Base-by-base conservation (phyloP, 2,329 filamentous ascomycete genomes). In the Alternaria ventricosa region DNA sequence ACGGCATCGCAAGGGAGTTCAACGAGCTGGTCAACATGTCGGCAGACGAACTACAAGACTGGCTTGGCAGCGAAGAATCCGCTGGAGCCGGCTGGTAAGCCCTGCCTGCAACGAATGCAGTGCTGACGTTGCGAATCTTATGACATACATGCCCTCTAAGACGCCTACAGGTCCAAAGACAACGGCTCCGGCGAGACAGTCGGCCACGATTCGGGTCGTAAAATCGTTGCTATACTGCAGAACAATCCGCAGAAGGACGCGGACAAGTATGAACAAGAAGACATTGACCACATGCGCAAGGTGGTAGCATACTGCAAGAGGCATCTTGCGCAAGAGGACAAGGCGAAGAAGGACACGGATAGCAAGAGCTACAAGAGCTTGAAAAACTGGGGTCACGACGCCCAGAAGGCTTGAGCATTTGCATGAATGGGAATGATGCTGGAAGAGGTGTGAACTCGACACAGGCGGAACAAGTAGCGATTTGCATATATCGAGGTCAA, bases 21-120 rank as follows among this genome's bases (percentile, higher is more conserved):
- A 90, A 90, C 65, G 83, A 87, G 43, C 78, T 90, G 50, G 87
- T 91, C 75, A 91, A 91, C 76, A 90, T 91, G 88, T 85, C 83
- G 11, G 81, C 87, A 2, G 76, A 82, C 2, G 88, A 90, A 66
- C 83, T 91, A 15, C 83, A 88, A 69, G 81, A 84, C 23, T 91
- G 89, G 89, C 84, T 91, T 23, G 83, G 86, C 65, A 82, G 84
- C 7, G 83, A 86, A n/a, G 83, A 87, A 30, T 90, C 87, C 10
- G 82, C 83, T 51, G 83, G 81, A 18, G 84, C 88, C 1, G 89
- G 89, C 3, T 90, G 87, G 88, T 78, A 78, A 33, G 15, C 49
- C 6, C 49, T 36, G 18, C 49, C 28, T 36, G 8, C 28, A 36
- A 51, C 20, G 18, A 36, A 51, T 36, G 18, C 47, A 33, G 33